phyloP scores from a whole-genome alignment of 768 basidiomycete genomes.

The Podaxis sp. region DNA sequence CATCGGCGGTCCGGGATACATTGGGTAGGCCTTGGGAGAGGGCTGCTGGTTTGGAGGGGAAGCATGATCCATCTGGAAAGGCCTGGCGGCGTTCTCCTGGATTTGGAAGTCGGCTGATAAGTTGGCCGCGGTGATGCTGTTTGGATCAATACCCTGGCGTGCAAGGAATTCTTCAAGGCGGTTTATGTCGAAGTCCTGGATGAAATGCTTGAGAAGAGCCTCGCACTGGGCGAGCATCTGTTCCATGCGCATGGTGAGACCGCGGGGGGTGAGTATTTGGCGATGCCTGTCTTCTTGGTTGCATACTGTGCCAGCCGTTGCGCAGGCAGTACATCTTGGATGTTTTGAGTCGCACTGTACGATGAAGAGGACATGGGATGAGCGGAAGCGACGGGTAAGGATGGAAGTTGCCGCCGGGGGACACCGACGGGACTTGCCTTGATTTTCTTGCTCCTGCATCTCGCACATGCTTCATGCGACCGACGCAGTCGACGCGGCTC shows the following conservation, averaged over 20 bases:
- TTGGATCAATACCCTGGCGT: conserved; percentile 64
- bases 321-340: conserved; percentile 82
- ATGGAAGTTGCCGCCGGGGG: conserved; percentile 85
- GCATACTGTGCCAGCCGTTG: conserved; percentile 74
- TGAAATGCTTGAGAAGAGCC: conserved; percentile 71
- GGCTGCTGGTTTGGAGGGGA: conserved; percentile 23
- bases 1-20: conserved; percentile 37
- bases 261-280: conserved; percentile 81
- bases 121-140: conserved; percentile 23
- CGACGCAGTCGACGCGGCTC: conserved; percentile 82
- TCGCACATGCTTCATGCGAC: conserved; percentile 89
- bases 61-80: conserved; percentile 31
- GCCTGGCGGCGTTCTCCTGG: conserved; percentile 25
- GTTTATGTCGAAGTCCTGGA: conserved; percentile 65
- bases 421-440: conserved; percentile 76
- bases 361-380: conserved; percentile 26
- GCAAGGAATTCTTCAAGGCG: conserved; percentile 63
- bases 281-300: conserved; percentile 88
- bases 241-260: conserved; percentile 81
- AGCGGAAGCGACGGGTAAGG: conserved; percentile 36
- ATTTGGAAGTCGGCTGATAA: conserved; percentile 31
- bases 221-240: conserved; percentile 76
- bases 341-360: conserved; percentile 87
- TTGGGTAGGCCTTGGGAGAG: conserved; percentile 31
- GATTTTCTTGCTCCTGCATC: conserved; percentile 96